These are phyloP conservation scores for Geotrichum aggregatum DNA, from an alignment of 1,139 yeast genomes.

Conservation along the genomic window DNA sequence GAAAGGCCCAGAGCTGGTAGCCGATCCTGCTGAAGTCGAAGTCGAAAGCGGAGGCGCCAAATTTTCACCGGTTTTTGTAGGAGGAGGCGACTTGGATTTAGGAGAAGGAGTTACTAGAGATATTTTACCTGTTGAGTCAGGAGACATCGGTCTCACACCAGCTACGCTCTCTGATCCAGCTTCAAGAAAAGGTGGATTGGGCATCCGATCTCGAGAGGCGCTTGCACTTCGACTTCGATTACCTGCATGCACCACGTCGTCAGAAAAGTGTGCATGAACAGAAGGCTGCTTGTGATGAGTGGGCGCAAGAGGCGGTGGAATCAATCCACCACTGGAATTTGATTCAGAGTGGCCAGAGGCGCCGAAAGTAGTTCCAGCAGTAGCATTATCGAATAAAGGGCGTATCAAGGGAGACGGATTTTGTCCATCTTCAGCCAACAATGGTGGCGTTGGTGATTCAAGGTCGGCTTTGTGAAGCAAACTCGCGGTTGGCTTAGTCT, in stretches of 20 bases:
- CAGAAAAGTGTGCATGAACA: constrained; percentile 80
- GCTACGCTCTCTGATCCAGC: not conserved
- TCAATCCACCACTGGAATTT: not conserved
- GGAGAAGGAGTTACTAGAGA: not conserved
- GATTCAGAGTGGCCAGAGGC: too few relatives aligned
- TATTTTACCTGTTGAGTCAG: not conserved
- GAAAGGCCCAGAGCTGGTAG: not conserved
- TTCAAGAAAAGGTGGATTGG: not conserved
- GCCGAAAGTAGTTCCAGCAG: too few relatives aligned
- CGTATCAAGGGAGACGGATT: not conserved
- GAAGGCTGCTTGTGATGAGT: constrained; percentile 42
- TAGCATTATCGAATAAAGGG: too few relatives aligned
- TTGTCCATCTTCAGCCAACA: not conserved
- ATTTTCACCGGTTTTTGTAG: not conserved
- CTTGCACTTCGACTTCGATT: constrained; percentile 43
- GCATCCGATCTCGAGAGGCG: constrained; percentile 29
- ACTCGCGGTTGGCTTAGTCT: constrained; percentile 13
- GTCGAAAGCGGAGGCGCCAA: not conserved
- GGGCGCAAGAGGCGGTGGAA: not conserved
- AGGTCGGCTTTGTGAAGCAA: constrained; percentile 7
- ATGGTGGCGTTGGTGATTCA: not conserved
- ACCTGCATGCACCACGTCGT: constrained; percentile 57
- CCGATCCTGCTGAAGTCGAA: not conserved
- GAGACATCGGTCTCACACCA: not conserved
- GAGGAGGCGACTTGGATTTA: not conserved